These are phyloP conservation scores for Paramarasmius palmivorus DNA, from an alignment of 1,284 basidiomycete species.

Conservation along the genomic window DNA sequence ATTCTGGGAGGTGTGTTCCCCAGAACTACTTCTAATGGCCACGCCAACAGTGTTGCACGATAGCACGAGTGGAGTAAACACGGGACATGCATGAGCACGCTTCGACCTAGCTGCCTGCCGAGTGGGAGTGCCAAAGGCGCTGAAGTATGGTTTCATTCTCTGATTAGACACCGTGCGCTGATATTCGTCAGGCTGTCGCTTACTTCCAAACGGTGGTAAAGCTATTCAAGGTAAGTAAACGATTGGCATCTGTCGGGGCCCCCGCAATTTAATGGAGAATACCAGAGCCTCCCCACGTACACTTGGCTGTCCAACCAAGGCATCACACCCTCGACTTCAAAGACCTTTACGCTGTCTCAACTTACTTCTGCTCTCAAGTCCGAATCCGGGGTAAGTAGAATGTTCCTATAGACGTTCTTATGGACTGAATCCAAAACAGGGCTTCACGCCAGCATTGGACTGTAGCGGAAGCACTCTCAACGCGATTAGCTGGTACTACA, in stretches of 20 bases:
- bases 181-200: slow-evolving; percentile 55
- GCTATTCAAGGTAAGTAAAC: slow-evolving; percentile 54
- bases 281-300: slow-evolving; percentile 68
- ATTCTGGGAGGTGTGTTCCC: slow-evolving; percentile 64
- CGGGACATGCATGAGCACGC: slow-evolving; percentile 74
- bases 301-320: slow-evolving; percentile 69
- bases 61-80: slow-evolving; percentile 74
- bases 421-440: too few relatives aligned
- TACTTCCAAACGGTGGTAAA: slow-evolving; percentile 70
- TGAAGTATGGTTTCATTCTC: slow-evolving; percentile 39
- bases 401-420: too few relatives aligned
- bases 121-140: slow-evolving; percentile 55
- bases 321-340: slow-evolving; percentile 62
- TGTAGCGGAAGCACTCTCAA: slow-evolving; percentile 52
- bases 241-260: neutral
- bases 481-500: slow-evolving; percentile 67
- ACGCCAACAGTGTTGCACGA: slow-evolving; percentile 13
- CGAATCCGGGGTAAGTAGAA: slow-evolving; percentile 42
- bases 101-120: slow-evolving; percentile 60
- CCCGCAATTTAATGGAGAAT: neutral
- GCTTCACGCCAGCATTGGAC: slow-evolving; percentile 57
- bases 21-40: neutral
- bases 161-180: slow-evolving; percentile 2
- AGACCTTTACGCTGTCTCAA: slow-evolving; percentile 59
- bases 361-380: slow-evolving; percentile 58